Percentiles rank a stretch among this genome's conserved stretches.
phyloP scores from a whole-genome alignment of 2,329 filamentous ascomycete genomes.

The Colletotrichum chlorophyti region DNA sequence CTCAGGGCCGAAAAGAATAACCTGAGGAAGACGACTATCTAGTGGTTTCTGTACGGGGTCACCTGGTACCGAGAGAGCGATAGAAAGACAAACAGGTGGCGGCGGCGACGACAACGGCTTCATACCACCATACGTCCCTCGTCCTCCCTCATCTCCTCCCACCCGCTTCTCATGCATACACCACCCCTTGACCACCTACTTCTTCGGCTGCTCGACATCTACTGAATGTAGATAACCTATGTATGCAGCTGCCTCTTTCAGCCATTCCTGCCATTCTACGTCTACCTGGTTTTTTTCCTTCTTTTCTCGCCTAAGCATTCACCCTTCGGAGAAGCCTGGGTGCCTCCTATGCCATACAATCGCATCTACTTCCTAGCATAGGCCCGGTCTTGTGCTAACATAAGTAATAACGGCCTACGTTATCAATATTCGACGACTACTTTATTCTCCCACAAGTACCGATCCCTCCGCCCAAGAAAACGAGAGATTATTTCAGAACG shows the following conservation, averaged over 20 bases:
- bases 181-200: not conserved
- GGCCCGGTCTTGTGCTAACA: not conserved
- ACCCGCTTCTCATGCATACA: constrained; percentile 12
- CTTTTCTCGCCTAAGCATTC: constrained; percentile 3
- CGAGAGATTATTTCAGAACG: not conserved
- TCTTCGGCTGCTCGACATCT: not conserved
- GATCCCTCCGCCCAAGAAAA: not conserved
- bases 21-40: too few species aligned
- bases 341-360: constrained; percentile 5
- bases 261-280: not conserved
- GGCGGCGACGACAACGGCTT: too few species aligned
- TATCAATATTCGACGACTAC: constrained; percentile 4
- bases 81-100: too few species aligned
- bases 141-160: not conserved
- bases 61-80: too few species aligned
- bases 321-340: not conserved
- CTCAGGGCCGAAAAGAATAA: too few species aligned
- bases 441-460: constrained; percentile 19
- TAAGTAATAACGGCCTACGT: not conserved
- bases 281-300: constrained; percentile 2
- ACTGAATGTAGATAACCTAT: constrained; percentile 25
- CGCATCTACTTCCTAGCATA: not conserved
- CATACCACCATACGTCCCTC: not conserved
- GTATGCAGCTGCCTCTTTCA: constrained; percentile 18
- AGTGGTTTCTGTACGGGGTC: too few species aligned